phyloP scores from a whole-genome alignment of 2,329 filamentous ascomycete species.

The Colletotrichum sp. region DNA sequence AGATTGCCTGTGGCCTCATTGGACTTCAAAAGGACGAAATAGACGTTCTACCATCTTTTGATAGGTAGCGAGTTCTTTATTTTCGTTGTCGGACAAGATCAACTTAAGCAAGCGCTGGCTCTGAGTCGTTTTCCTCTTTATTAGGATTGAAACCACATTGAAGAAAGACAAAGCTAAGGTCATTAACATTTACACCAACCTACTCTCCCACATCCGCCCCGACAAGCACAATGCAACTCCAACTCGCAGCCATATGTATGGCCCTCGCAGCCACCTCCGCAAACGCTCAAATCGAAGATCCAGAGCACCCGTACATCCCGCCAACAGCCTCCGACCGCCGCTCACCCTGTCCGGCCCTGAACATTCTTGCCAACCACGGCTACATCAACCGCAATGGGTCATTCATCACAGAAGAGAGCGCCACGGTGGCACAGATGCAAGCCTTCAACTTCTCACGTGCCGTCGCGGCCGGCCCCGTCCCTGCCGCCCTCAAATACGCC shows the following conservation, averaged over 20 bases:
- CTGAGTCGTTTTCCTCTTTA: no score
- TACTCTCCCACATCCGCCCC: background rate
- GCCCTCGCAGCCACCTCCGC: background rate
- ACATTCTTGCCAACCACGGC: slow-evolving; percentile 2
- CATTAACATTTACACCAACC: background rate
- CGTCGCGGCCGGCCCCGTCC: background rate
- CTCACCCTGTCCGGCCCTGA: background rate
- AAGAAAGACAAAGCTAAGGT: no score
- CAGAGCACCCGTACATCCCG: background rate
- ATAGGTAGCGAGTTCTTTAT: background rate
- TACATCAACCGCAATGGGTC: background rate
- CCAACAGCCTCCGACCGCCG: background rate
- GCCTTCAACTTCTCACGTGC: background rate
- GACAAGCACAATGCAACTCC: background rate
- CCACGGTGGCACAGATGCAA: background rate
- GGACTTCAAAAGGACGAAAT: background rate
- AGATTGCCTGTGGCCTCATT: background rate
- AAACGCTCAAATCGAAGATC: background rate
- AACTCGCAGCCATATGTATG: background rate
- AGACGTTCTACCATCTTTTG: background rate
- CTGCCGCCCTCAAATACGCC: background rate
- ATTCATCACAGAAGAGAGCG: slow-evolving; percentile 1
- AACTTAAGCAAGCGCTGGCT: no score
- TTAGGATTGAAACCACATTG: no score
- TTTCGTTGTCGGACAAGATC: background rate